Evolutionary conservation across 352 stramenopile genomes (phyloP).

Genomic region (Sclerospora graminicola): DNA sequence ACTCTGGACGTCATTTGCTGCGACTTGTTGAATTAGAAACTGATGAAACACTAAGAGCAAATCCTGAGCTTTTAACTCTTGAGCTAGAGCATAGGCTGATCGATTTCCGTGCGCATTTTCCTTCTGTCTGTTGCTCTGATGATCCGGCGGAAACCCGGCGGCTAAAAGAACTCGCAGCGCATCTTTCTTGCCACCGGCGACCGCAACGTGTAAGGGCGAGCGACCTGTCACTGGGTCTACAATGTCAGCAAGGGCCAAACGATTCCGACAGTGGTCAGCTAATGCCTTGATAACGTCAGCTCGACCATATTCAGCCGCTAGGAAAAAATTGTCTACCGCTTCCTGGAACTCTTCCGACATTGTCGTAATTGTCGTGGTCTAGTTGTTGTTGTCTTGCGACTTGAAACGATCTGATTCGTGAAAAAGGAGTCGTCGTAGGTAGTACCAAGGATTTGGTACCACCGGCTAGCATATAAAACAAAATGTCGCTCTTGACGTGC

Average conservation of each 20-base stretch:
- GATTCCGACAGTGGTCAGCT: constrained; percentile 46
- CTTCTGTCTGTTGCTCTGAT: constrained; percentile 20
- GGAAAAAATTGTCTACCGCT: constrained; percentile 71
- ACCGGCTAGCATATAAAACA: too few species aligned
- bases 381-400: constrained; percentile 11
- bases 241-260: constrained; percentile 36
- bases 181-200: constrained; percentile 63
- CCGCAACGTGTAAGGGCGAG: constrained; percentile 69
- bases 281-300: constrained; percentile 82
- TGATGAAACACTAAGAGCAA: constrained; percentile 78
- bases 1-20: constrained; percentile 41
- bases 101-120: constrained; percentile 7
- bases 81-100: constrained; percentile 57
- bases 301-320: constrained; percentile 69
- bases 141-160: constrained; percentile 58
- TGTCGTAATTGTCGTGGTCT: constrained; percentile 1
- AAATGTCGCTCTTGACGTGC: too few species aligned
- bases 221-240: constrained; percentile 52
- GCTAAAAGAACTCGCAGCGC: constrained; percentile 68
- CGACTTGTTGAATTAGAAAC: constrained; percentile 80
- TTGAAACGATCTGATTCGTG: constrained; percentile 16
- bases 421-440: constrained; percentile 25
- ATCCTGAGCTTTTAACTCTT: constrained; percentile 43
- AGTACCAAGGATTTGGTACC: too few species aligned
- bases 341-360: constrained; percentile 45